Evolutionary conservation across 371 early-diverging fungal genomes (phyloP).

Genomic region (Lichtheimia ramosa): DNA sequence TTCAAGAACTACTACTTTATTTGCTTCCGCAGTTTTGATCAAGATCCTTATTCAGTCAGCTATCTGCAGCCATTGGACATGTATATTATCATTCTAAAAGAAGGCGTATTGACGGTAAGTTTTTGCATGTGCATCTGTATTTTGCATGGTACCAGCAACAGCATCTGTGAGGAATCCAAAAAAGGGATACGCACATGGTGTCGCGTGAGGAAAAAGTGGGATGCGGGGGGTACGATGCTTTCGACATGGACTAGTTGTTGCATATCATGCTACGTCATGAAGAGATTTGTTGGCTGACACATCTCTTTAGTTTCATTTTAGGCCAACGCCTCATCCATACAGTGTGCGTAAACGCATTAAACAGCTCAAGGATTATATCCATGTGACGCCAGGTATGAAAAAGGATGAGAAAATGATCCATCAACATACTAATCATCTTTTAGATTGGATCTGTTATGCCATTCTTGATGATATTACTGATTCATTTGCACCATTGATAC

Average conservation of each 20-base stretch:
- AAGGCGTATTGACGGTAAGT: slow-evolving; percentile 79
- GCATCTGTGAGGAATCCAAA: too few species aligned
- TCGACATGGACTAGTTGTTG: too few species aligned
- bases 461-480: slow-evolving; percentile 86
- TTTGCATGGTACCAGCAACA: neutral
- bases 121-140: neutral
- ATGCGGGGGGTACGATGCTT: too few species aligned
- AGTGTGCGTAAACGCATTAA: slow-evolving; percentile 79
- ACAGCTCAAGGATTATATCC: slow-evolving; percentile 68
- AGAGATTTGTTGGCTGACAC: too few species aligned
- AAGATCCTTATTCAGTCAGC: slow-evolving; percentile 59
- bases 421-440: slow-evolving; percentile 2
- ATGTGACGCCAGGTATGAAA: slow-evolving; percentile 56
- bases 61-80: slow-evolving; percentile 81
- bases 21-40: slow-evolving; percentile 78
- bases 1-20: slow-evolving; percentile 91
- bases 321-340: slow-evolving; percentile 68
- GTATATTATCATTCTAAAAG: slow-evolving; percentile 82
- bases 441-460: slow-evolving; percentile 91
- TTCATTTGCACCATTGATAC: slow-evolving; percentile 77
- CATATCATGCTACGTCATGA: too few species aligned
- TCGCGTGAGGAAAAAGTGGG: too few species aligned
- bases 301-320: slow-evolving; percentile 62
- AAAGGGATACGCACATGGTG: too few species aligned
- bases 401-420: neutral